Base-by-base conservation (phyloP, 2,329 filamentous ascomycete species). In the Sporothrix dimorphospora region DNA sequence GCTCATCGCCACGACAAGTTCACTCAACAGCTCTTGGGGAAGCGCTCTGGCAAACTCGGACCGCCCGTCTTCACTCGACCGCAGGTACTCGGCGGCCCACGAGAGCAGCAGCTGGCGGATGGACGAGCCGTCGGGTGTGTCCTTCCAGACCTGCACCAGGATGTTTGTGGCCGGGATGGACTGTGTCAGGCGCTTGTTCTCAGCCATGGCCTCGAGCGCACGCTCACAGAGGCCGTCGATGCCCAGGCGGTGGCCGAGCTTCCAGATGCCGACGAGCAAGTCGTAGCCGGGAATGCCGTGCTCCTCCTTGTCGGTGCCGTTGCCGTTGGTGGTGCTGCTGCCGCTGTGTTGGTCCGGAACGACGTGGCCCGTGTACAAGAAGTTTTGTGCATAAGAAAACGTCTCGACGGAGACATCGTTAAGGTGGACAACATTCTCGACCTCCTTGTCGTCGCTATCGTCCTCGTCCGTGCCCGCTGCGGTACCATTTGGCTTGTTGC, bases 81-180 rank as follows among this genome's bases (percentile, higher is more conserved):
- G 81, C 81, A 90, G 88, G 75, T 90, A 90, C 78, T 90, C 88
- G 34, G 87, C 88, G 1, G 88, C 86, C 89, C 89, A 91, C 12
- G 83, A 85, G 3, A 90, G 80, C 16, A 91, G 83, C 49, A 90
- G 84, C 73, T 83, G 83, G 51, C 88, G 84, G 66, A 91, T 86
- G 0, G 86, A 84, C 2, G 88, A 90, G 9, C 87, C 88, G 74
- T 88, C 86, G 0, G 87, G 87, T 0, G 88, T 89, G 69, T 90
- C 87, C 66, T 86, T 84, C 88, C 88, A 90, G 7, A 89, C 88
- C 75, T 87, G 84, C 1, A 90, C 85, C 6, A 90, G 84, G 1
- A 90, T 81, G 1, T 86, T 85, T 0, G 87, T 87, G 3, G 87
- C 84, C 1, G 89, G 89, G 57, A 90, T 90, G 21, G 82, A 81